Conservation (phyloP, 1,139 yeast genomes). For the Taphrina sp. region DNA sequence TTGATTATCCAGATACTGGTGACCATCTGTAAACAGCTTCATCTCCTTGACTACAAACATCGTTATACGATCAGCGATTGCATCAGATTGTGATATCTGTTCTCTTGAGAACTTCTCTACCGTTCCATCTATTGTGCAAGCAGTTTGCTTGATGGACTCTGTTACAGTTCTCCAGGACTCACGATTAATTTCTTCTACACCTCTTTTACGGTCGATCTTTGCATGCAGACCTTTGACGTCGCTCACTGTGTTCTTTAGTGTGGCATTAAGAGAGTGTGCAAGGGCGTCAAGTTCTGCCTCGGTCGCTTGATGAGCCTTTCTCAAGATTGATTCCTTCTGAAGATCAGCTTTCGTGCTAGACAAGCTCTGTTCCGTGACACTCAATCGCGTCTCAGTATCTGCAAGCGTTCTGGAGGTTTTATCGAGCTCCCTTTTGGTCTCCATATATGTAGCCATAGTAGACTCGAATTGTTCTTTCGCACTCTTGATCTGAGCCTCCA, state of each 20-base stretch:
- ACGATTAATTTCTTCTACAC: constrained; percentile 37
- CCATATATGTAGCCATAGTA: constrained; percentile 40
- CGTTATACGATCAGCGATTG: constrained; percentile 25
- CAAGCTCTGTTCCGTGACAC: constrained; percentile 38
- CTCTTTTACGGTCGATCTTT: constrained; percentile 38
- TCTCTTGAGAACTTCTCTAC: constrained; percentile 24
- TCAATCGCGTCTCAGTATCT: constrained; percentile 38
- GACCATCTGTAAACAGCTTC: constrained; percentile 35
- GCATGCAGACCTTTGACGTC: constrained; percentile 41
- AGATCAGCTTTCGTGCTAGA: constrained; percentile 35
- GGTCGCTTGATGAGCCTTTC: constrained; percentile 43
- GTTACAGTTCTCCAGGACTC: constrained; percentile 36
- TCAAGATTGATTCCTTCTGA: constrained; percentile 40
- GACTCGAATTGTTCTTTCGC: constrained; percentile 43
- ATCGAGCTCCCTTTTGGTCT: constrained; percentile 41
- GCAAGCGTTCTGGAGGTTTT: constrained; percentile 38
- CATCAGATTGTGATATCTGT: constrained; percentile 3
- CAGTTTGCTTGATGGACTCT: constrained; percentile 32
- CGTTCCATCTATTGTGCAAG: constrained; percentile 35
- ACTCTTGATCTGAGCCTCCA: constrained; percentile 49
- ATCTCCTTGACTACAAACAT: constrained; percentile 36
- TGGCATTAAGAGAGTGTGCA: constrained; percentile 41
- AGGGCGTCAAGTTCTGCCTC: constrained; percentile 42
- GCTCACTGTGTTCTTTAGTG: constrained; percentile 41
- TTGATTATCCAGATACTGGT: constrained; percentile 35